Conservation (phyloP, 139 green algal species). For the Picochlorum costavermella region DNA sequence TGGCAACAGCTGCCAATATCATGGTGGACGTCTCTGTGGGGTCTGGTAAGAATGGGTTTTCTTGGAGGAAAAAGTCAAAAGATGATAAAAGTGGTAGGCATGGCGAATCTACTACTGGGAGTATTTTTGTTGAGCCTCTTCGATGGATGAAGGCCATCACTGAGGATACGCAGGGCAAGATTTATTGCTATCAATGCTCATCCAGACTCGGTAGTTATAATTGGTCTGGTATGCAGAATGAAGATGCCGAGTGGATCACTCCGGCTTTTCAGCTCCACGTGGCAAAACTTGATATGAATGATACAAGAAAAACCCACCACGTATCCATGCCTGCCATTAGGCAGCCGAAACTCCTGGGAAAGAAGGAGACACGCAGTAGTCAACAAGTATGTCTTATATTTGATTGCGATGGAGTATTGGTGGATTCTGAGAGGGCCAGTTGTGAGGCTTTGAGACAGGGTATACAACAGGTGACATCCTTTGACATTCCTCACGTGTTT, state of each 20-base stretch:
- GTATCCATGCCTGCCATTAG: neutral
- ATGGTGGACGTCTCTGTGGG: constrained; percentile 41
- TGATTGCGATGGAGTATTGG: constrained; percentile 74
- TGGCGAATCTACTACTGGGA: neutral
- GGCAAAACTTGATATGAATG: constrained; percentile 39
- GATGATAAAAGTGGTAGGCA: constrained; percentile 10
- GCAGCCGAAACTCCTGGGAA: constrained; percentile 8
- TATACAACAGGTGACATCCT: constrained; percentile 59
- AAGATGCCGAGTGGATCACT: constrained; percentile 47
- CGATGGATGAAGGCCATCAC: constrained; percentile 63
- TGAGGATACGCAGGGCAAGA: constrained; percentile 62
- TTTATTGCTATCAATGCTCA: constrained; percentile 62
- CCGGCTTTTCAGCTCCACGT: constrained; percentile 69
- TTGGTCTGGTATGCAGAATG: constrained; percentile 59
- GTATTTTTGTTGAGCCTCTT: constrained; percentile 72
- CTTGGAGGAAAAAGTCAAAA: constrained; percentile 24
- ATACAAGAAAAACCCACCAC: neutral
- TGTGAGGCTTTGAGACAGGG: constrained; percentile 57
- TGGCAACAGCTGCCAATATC: constrained; percentile 51
- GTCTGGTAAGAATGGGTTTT: constrained; percentile 24
- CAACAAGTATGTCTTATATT: constrained; percentile 54
- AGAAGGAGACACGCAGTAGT: neutral
- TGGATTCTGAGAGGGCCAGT: constrained; percentile 56
- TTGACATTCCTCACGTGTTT: constrained; percentile 66
- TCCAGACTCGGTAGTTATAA: constrained; percentile 71